A percentile compares a stretch with the other conserved stretches of the same genome.
Evolutionary conservation across 2,329 filamentous ascomycete genomes (phyloP).

Genomic region (Purpureocillium takamizusanense): DNA sequence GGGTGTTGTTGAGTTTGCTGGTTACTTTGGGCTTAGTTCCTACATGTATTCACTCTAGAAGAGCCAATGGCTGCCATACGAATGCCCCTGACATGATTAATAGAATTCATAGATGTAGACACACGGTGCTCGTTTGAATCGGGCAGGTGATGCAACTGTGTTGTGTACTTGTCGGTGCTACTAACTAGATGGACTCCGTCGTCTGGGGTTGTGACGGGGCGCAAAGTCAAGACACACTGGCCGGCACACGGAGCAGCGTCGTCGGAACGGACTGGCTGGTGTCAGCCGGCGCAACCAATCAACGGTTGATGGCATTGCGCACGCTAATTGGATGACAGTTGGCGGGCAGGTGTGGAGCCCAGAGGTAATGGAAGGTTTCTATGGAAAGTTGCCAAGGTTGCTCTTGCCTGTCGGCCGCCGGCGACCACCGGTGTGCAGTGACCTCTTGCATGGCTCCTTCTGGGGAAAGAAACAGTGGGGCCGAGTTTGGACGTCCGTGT

Average conservation of each 20-base stretch:
- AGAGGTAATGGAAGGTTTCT: too few relatives aligned
- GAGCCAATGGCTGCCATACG: neutral
- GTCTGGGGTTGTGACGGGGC: too few relatives aligned
- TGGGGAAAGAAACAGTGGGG: neutral
- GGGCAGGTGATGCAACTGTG: too few relatives aligned
- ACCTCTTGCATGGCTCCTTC: too few relatives aligned
- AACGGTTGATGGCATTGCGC: too few relatives aligned
- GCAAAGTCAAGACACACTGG: too few relatives aligned
- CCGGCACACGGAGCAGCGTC: neutral
- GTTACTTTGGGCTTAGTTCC: neutral
- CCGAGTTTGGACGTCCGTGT: neutral
- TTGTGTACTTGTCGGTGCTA: too few relatives aligned
- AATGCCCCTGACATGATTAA: neutral
- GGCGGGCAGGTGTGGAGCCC: neutral
- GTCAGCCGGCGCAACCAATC: neutral
- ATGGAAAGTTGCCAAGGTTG: too few relatives aligned
- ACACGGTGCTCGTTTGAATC: too few relatives aligned
- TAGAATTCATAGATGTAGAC: neutral
- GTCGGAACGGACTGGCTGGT: neutral
- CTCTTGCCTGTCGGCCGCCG: slow-evolving; percentile 7
- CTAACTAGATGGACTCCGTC: too few relatives aligned
- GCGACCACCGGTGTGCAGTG: slow-evolving; percentile 8
- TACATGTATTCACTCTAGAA: slow-evolving; percentile 1
- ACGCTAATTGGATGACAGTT: neutral
- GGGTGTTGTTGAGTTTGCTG: neutral